Evolutionary conservation across 2,329 filamentous ascomycete species (phyloP), one percentile per base, ranked within the genome.

Genomic region (Fusarium torreyae): DNA sequence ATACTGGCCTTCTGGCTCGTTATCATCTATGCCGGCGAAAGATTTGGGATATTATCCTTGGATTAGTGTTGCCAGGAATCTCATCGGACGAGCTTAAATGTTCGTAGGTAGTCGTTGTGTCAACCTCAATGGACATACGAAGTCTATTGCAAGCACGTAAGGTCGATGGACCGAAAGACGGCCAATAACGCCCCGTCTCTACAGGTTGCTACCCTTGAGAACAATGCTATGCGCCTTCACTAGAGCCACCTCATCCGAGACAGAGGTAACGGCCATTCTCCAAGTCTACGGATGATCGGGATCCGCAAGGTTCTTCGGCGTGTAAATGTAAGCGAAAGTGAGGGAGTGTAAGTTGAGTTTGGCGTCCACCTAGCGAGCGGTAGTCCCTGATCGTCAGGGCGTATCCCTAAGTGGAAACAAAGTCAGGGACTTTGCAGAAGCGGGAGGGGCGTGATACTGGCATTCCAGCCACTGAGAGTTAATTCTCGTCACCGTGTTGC

Each of bases 401-500:
- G 22, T 48, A 15, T 36, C 9, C n/a, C 8, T 49, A 45, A 38
- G 26, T 36, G 20, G 34, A 50, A 45, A 44, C 45, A 65, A 28
- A 59, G 58, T 70, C 64, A 13, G 31, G 24, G 42, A 28, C 44
- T 39, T 48, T 50, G 46, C 36, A 46, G 48, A 62, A 50, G 52
- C 55, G 52, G 52, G 28, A 62, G 49, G 54, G 63, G 63, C 7
- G 52, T 65, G 59, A 7, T 9, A 18, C n/a, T 44, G 48, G 20
- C 40, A 28, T 46, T 17, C 45, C n/a, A 43, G 50, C 39, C 58
- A 53, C 39, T 34, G n/a, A 17, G 20, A 64, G 46, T 33, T 31
- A 62, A 36, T 54, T 43, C 18, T 43, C 48, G 42, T 26, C 39
- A 7, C 22, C 18, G 10, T 20, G 20, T 28, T 45, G 59, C 43